Base-by-base conservation (phyloP, 352 stramenopile genomes). In the Phytophthora hybrid region DNA sequence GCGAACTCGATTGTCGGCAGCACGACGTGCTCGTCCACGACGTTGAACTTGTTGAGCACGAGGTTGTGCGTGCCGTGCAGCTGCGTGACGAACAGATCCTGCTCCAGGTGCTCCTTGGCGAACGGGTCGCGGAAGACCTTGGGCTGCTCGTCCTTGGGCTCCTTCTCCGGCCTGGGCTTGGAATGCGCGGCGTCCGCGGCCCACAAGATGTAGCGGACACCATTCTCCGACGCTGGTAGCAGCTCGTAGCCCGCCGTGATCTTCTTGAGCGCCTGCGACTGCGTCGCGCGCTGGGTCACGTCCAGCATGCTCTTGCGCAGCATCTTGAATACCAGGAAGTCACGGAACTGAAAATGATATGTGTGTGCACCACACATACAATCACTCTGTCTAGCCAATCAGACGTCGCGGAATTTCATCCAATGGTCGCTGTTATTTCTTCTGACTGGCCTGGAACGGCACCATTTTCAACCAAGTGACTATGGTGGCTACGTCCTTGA, bases 41-140 rank as follows among this genome's bases (percentile, higher is more conserved):
- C 76, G 11, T 81, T 87, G 55, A 93, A 95, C 73, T 95, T 95
- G 73, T 95, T 94, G 44, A 95, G 81, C 60, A 94, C 79, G 61
- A 95, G 78, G 74, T 93, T 92, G 76, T 95, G 87, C 29, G 85
- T 89, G 52, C 70, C 84, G 59, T 93, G 78, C 31, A 95, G 65
- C 52, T 84, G 80, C 29, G 74, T 69, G 21, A 95, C 65, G 44
- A 93, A 91, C 9, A 95, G 64, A 61, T 94, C 89, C 26, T 79
- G 63, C 64, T 95, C 89, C 16, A 94, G 66, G 53, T 92, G 80
- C 54, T 93, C 84, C 58, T 89, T 82, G 6, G 83, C 84, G 63
- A 95, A 95, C 37, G 89, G 87, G 63, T 95, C 84, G 58, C 78
- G 81, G 66, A 93, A 93, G 31, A 19, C 41, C 58, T 78, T 76